phyloP scores from a whole-genome alignment of 257 asterid genomes.

The Nicotiana tomentosiformis region DNA sequence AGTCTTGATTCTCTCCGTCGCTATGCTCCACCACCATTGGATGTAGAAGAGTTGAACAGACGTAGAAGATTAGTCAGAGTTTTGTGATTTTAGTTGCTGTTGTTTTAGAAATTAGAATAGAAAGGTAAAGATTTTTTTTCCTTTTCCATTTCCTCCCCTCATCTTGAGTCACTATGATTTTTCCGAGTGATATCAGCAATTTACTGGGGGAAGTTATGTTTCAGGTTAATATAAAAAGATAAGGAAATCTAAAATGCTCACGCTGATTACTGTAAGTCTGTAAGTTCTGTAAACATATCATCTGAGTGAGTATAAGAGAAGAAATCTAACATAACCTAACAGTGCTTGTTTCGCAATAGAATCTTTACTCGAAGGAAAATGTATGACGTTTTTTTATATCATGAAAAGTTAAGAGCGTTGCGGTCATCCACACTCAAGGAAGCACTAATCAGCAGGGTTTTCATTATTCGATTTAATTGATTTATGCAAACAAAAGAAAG shows the following conservation, averaged over 20 bases:
- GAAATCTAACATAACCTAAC: too few species aligned
- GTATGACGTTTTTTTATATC: too few species aligned
- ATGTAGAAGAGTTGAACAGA: not conserved
- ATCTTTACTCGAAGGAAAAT: too few species aligned
- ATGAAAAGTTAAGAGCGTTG: too few species aligned
- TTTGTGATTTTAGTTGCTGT: not conserved
- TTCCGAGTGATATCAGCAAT: not conserved
- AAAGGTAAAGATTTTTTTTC: not conserved
- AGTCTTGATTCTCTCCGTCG: conserved; percentile 41
- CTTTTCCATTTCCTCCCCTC: not conserved
- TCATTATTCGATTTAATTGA: too few species aligned
- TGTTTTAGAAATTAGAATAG: not conserved
- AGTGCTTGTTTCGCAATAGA: too few species aligned
- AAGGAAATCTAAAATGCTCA: not conserved
- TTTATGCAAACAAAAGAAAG: too few species aligned
- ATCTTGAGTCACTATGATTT: not conserved
- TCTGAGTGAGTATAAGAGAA: too few species aligned
- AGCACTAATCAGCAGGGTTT: too few species aligned
- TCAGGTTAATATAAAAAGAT: not conserved
- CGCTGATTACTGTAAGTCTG: not conserved
- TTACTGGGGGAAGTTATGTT: not conserved
- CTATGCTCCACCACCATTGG: conserved; percentile 4
- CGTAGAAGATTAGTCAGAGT: not conserved
- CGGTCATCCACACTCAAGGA: too few species aligned
- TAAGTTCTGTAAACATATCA: not conserved